Conservation (phyloP, 768 basidiomycete species). For the Podaxis mareebaensis region DNA sequence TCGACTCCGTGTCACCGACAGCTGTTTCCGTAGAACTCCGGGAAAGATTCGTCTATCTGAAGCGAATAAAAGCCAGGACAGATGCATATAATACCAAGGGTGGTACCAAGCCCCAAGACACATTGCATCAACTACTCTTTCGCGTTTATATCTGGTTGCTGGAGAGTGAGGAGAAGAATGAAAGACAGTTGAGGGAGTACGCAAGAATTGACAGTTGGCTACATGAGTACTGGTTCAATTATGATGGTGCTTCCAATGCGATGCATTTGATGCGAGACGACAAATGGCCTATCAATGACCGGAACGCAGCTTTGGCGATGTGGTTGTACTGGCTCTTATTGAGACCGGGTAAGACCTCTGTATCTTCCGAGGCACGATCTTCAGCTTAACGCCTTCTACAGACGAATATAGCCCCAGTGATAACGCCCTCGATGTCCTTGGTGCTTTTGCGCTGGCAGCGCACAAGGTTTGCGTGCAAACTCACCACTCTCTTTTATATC, state of each 20-base stretch:
- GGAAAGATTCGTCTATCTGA: slow-evolving; percentile 58
- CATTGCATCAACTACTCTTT: slow-evolving; percentile 55
- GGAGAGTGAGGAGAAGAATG: slow-evolving; percentile 79
- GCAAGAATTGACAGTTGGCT: slow-evolving; percentile 66
- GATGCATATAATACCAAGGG: slow-evolving; percentile 28
- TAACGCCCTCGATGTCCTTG: slow-evolving; percentile 47
- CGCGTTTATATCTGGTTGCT: slow-evolving; percentile 76
- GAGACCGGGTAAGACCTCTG: slow-evolving; percentile 47
- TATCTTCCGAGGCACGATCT: not conserved
- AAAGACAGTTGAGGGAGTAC: slow-evolving; percentile 67
- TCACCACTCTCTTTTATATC: slow-evolving; percentile 12
- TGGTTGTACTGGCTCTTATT: slow-evolving; percentile 82
- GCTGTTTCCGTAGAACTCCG: slow-evolving; percentile 63
- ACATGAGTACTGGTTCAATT: slow-evolving; percentile 64
- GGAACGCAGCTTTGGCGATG: slow-evolving; percentile 61
- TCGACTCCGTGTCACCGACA: slow-evolving; percentile 36
- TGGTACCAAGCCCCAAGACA: slow-evolving; percentile 1
- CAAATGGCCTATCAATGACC: slow-evolving; percentile 58
- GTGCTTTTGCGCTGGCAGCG: slow-evolving; percentile 66
- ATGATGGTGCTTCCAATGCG: slow-evolving; percentile 55
- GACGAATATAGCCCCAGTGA: slow-evolving; percentile 49
- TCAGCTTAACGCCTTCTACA: slow-evolving; percentile 25
- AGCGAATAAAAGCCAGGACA: slow-evolving; percentile 49
- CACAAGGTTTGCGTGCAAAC: slow-evolving; percentile 41
- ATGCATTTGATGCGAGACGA: slow-evolving; percentile 39